Evolutionary conservation across 345 rosid species (phyloP), one percentile per base, ranked within the genome.

Genomic region (Boechera retrofracta): DNA sequence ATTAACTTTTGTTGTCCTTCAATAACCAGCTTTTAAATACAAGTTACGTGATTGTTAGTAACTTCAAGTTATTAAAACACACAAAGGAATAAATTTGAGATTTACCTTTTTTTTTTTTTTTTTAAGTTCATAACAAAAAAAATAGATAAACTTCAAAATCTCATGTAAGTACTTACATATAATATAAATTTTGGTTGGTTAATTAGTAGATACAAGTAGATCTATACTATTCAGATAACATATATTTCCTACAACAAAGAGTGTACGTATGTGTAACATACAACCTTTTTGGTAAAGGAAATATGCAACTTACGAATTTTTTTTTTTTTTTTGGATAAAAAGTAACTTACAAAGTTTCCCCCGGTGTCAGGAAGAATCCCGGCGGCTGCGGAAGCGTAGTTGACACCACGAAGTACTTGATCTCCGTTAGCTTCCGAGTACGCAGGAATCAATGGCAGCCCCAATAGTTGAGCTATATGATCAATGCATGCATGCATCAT

Each of bases 381-480:
- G 0, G 99, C 92, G 5, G 99, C 99, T 0, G 99, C 98, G 9
- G 99, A 95, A 55, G 99, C 99, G 45, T 92, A 95, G 85, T 95
- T 95, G 78, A 91, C 86, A 1, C 97, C 99, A 51, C 85, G 90
- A 67, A 92, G 89, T 42, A 95, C 77, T 81, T 91, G 86, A 44
- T 86, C 85, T 7, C 94, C 91, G 21, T 94, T 79, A 35, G 98
- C 98, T 75, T 89, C 88, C 7, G 96, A 85, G 78, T 71, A 83
- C 7, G 99, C 86, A 57, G 98, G 99, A 79, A 89, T 92, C 67
- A 92, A 61, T 10, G 99, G 97, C 49, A 95, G 89, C 35, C 96
- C 97, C 13, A 91, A 82, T 13, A 86, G 81, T 73, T 84, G 86
- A 76, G 98, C 99, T 92, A 87, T 81, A 83, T 10, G 35, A 64